Evolutionary conservation across 2,329 filamentous ascomycete genomes (phyloP).

Genomic region (Colletotrichum eremochloae): DNA sequence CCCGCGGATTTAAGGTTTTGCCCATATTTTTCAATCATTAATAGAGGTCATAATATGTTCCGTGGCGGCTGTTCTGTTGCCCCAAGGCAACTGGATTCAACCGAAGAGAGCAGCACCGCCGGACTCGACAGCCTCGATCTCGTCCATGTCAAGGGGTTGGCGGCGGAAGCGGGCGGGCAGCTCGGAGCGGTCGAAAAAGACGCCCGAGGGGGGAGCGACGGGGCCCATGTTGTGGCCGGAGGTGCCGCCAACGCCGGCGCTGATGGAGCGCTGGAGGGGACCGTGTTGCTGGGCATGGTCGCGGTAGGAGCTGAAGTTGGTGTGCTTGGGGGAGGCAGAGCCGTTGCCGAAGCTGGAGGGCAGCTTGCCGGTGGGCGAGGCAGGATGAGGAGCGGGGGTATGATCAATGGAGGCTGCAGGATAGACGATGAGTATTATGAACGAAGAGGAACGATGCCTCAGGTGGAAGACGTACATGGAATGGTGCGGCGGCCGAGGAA

Average conservation of each 20-base stretch:
- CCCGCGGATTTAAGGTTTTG: constrained; percentile 5
- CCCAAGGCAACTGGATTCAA: constrained; percentile 49
- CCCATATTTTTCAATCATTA: constrained; percentile 7
- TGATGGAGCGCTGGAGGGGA: constrained; percentile 74
- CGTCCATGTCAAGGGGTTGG: constrained; percentile 77
- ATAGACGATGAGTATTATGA: constrained; percentile 44
- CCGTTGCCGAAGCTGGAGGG: constrained; percentile 64
- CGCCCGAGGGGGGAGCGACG: constrained; percentile 77
- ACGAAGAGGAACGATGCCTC: neutral
- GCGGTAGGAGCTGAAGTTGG: constrained; percentile 81
- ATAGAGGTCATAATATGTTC: neutral
- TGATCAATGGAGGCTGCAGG: constrained; percentile 78
- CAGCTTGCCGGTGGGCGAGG: constrained; percentile 74
- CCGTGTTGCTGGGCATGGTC: constrained; percentile 84
- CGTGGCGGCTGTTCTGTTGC: neutral
- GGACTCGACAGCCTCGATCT: constrained; percentile 97
- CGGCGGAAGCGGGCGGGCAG: constrained; percentile 88
- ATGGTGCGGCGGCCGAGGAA: constrained; percentile 72
- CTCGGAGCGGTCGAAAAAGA: constrained; percentile 91
- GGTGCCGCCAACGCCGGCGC: constrained; percentile 68
- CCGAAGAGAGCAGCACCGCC: constrained; percentile 79
- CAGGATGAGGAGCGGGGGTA: constrained; percentile 79
- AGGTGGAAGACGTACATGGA: constrained; percentile 62
- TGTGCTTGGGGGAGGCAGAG: constrained; percentile 59
- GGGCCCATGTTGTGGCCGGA: constrained; percentile 80